Conservation (phyloP, 1,284 basidiomycete species). For the Ceratobasidium papillatum region DNA sequence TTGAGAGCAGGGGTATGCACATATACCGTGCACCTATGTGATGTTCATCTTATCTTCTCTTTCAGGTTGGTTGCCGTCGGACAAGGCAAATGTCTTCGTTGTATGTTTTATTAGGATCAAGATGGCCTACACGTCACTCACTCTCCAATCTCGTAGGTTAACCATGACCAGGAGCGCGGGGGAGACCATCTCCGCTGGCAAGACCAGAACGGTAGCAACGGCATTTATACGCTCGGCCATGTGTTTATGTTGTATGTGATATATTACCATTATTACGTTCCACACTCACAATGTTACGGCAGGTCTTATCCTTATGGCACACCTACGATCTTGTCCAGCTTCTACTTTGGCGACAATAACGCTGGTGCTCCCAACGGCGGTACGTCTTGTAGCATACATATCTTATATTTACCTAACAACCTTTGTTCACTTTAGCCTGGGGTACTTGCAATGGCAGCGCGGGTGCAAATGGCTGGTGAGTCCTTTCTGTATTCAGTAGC, state of each 20-base stretch:
- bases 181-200: constrained; percentile 64
- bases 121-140: background rate
- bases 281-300: constrained; percentile 9
- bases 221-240: constrained; percentile 66
- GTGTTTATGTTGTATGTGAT: constrained; percentile 64
- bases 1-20: constrained; percentile 62
- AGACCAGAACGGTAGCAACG: constrained; percentile 57
- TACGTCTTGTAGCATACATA: constrained; percentile 44
- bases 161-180: constrained; percentile 71
- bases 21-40: background rate
- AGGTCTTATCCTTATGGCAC: constrained; percentile 70
- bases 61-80: constrained; percentile 65
- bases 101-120: constrained; percentile 31
- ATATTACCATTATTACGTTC: background rate
- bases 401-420: background rate
- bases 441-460: constrained; percentile 65
- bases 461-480: constrained; percentile 62
- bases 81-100: constrained; percentile 70
- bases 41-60: background rate
- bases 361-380: constrained; percentile 67
- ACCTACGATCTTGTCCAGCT: constrained; percentile 70
- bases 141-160: constrained; percentile 50
- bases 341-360: constrained; percentile 58
- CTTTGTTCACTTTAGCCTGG: constrained; percentile 50
- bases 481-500: too few species aligned